Evolutionary conservation across 2,329 filamentous ascomycete species (phyloP).

Genomic region (Botrytis elliptica): DNA sequence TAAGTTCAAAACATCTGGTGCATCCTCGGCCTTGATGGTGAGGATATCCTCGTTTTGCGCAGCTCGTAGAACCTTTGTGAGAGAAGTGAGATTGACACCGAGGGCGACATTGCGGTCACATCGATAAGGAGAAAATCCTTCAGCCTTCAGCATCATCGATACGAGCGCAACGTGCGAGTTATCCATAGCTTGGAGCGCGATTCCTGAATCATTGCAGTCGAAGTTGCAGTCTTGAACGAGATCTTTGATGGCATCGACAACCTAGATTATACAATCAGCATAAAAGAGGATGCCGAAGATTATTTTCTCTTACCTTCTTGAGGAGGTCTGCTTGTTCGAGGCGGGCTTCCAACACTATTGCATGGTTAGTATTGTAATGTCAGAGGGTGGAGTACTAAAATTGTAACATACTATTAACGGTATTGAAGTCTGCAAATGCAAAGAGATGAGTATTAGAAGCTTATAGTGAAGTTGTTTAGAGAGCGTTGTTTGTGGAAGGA

Average conservation of each 20-base stretch:
- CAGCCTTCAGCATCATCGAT: conserved; percentile 97
- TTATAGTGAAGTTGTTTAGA: not conserved
- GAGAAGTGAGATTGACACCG: conserved; percentile 91
- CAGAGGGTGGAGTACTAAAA: not conserved
- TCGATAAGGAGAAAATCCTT: conserved; percentile 90
- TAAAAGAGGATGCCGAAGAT: not conserved
- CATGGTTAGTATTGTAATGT: conserved; percentile 10
- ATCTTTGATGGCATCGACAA: conserved; percentile 98
- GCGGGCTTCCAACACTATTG: conserved; percentile 85
- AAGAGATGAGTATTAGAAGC: not conserved
- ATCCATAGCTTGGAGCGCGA: conserved; percentile 99
- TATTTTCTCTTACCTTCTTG: conserved; percentile 69
- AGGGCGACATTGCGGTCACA: conserved; percentile 99
- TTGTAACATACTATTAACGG: conserved; percentile 12
- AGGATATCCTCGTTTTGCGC: conserved; percentile 93
- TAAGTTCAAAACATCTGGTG: conserved; percentile 91
- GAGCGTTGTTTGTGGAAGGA: conserved; percentile 4
- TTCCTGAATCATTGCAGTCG: conserved; percentile 99
- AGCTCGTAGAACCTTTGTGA: conserved; percentile 95
- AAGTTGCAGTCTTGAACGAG: conserved; percentile 99
- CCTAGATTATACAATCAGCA: conserved; percentile 51
- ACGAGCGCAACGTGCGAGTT: conserved; percentile 99
- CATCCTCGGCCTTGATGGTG: conserved; percentile 96
- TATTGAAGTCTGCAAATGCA: not conserved
- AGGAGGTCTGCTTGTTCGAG: conserved; percentile 90